Evolutionary conservation across 164 flowering plant genomes (phyloP).

Genomic region (Macadamia integrifolia): DNA sequence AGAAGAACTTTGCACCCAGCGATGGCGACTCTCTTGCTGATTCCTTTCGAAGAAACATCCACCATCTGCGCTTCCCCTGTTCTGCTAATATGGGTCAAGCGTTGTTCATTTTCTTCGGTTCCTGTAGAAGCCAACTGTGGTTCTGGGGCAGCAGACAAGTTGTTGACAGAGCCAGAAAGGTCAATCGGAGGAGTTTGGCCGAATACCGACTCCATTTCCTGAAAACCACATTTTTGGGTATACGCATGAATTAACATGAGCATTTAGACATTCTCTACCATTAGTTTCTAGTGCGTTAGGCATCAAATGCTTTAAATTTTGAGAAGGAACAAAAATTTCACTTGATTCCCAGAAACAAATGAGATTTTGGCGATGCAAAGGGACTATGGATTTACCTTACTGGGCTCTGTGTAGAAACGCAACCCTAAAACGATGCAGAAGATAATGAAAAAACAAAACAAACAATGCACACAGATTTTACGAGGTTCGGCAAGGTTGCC

Average conservation of each 20-base stretch:
- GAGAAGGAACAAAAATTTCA: slow-evolving; percentile 27
- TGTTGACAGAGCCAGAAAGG: slow-evolving; percentile 22
- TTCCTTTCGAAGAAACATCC: slow-evolving; percentile 68
- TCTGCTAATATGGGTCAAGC: slow-evolving; percentile 54
- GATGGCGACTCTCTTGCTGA: slow-evolving; percentile 61
- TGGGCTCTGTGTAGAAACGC: no score
- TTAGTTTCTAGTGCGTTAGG: slow-evolving; percentile 46
- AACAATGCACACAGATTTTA: no score
- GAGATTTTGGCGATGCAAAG: no score
- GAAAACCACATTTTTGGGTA: slow-evolving; percentile 4
- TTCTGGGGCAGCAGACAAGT: slow-evolving; percentile 23
- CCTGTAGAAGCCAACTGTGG: slow-evolving; percentile 12
- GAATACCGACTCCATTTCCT: slow-evolving; percentile 92
- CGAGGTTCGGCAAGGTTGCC: no score
- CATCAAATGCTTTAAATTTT: no score
- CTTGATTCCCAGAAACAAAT: slow-evolving; percentile 22
- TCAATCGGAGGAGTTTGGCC: slow-evolving; percentile 57
- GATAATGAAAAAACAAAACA: no score
- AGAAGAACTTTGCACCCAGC: slow-evolving; percentile 81
- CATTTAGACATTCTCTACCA: no score
- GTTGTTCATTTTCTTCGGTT: slow-evolving; percentile 6
- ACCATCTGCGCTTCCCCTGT: slow-evolving; percentile 66
- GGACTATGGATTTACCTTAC: no score
- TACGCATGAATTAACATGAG: no score
- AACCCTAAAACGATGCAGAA: no score